phyloP scores from a whole-genome alignment of 2,329 filamentous ascomycete species.

The Didymella segeticola region DNA sequence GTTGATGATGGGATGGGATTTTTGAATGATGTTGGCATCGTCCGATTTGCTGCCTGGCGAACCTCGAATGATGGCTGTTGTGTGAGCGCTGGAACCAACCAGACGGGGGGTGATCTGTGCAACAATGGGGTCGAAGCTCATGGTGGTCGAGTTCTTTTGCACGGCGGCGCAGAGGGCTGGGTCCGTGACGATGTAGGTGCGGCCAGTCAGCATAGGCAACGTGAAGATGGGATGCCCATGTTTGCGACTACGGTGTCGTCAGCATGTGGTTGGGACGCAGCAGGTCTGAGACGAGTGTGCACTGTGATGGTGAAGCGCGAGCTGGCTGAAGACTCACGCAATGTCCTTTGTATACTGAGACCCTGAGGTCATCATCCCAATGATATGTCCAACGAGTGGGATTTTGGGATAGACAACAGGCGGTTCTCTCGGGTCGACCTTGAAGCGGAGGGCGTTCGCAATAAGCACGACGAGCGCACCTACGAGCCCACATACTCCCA shows the following conservation, averaged over 20 bases:
- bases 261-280: no score
- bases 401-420: slow-evolving; percentile 51
- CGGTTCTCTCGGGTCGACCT: slow-evolving; percentile 50
- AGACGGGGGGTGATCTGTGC: slow-evolving; percentile 49
- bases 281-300: no score
- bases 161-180: slow-evolving; percentile 50
- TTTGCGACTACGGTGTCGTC: slow-evolving; percentile 28
- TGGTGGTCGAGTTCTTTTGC: slow-evolving; percentile 49
- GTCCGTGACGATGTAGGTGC: slow-evolving; percentile 55
- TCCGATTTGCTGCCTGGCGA: slow-evolving; percentile 36
- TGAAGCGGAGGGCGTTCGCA: slow-evolving; percentile 17
- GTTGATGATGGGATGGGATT: slow-evolving; percentile 45
- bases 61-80: slow-evolving; percentile 36
- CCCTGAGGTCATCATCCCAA: slow-evolving; percentile 51
- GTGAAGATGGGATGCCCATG: slow-evolving; percentile 49
- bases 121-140: slow-evolving; percentile 55
- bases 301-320: not conserved
- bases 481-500: slow-evolving; percentile 13
- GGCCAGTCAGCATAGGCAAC: slow-evolving; percentile 53
- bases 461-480: slow-evolving; percentile 13
- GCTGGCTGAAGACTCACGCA: slow-evolving; percentile 39
- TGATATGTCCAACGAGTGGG: slow-evolving; percentile 56
- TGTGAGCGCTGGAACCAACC: slow-evolving; percentile 44
- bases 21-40: slow-evolving; percentile 36
- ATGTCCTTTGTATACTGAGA: slow-evolving; percentile 47